A percentile compares a stretch with the other conserved stretches of the same genome.
These are phyloP conservation scores for Mycena metata DNA, from an alignment of 768 basidiomycete species.

Conservation along the genomic window DNA sequence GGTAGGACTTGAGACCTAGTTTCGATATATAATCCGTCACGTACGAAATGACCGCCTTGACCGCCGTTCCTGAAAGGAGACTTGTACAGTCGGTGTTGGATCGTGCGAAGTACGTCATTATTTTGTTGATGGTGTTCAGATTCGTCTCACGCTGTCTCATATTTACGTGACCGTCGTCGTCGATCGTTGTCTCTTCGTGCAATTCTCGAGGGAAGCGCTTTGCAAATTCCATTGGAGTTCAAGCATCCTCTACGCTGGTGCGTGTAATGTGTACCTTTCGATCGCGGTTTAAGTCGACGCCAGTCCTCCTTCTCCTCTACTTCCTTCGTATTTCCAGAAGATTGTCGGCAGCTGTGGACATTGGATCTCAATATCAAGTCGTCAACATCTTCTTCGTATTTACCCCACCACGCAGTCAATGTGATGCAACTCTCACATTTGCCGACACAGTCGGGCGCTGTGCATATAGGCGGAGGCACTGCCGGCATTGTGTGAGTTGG, in stretches of 20 bases:
- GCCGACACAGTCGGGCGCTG: too few species aligned
- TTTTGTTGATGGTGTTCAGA: neutral
- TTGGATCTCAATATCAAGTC: too few species aligned
- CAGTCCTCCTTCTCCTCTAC: constrained; percentile 4
- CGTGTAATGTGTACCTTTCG: neutral
- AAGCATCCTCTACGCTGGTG: constrained; percentile 20
- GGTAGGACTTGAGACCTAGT: constrained; percentile 15
- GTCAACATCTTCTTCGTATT: too few species aligned
- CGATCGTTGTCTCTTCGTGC: constrained; percentile 32
- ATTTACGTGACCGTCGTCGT: constrained; percentile 35
- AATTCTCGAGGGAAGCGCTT: constrained; percentile 43
- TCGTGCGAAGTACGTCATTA: neutral
- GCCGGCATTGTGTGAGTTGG: too few species aligned
- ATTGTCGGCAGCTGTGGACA: too few species aligned
- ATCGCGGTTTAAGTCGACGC: constrained; percentile 4
- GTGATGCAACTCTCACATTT: too few species aligned
- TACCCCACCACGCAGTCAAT: too few species aligned
- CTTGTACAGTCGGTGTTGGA: constrained; percentile 14
- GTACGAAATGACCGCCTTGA: constrained; percentile 16
- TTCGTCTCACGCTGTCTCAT: neutral
- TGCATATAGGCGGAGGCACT: too few species aligned
- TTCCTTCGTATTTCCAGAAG: neutral
- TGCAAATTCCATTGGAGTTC: constrained; percentile 35
- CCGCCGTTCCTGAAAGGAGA: constrained; percentile 15
- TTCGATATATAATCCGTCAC: constrained; percentile 11